A percentile compares a stretch with the other conserved stretches of the same genome.
Evolutionary conservation across 345 rosid genomes (phyloP).

Genomic region (Nephelium lappaceum): DNA sequence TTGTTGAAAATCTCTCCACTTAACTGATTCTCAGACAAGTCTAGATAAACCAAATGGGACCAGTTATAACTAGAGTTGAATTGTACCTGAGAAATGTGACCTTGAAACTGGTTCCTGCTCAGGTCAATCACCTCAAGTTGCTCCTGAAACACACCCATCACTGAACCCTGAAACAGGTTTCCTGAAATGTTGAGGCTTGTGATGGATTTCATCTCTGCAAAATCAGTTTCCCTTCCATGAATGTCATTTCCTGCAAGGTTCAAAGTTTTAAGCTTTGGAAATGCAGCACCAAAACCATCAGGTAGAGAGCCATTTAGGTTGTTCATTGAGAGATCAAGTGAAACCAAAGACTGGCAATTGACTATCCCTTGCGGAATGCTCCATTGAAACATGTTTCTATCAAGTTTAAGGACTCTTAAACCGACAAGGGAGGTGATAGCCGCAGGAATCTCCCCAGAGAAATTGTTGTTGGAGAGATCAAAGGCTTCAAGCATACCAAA

Average conservation of each 20-base stretch:
- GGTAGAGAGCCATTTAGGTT: slow-evolving; percentile 73
- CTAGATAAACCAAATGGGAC: slow-evolving; percentile 67
- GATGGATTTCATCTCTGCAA: slow-evolving; percentile 57
- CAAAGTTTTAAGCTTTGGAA: slow-evolving; percentile 64
- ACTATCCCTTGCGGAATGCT: slow-evolving; percentile 61
- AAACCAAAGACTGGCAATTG: slow-evolving; percentile 55
- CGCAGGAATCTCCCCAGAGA: slow-evolving; percentile 81
- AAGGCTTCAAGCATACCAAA: slow-evolving; percentile 71
- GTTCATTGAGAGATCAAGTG: slow-evolving; percentile 72
- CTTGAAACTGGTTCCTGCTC: slow-evolving; percentile 81
- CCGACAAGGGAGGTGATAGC: slow-evolving; percentile 55
- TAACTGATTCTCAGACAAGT: slow-evolving; percentile 85
- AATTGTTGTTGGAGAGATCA: slow-evolving; percentile 73
- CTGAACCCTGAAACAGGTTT: slow-evolving; percentile 71
- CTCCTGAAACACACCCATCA: slow-evolving; percentile 49
- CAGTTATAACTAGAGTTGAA: slow-evolving; percentile 56
- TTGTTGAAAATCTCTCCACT: slow-evolving; percentile 65
- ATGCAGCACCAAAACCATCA: slow-evolving; percentile 71
- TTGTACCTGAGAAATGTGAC: slow-evolving; percentile 82
- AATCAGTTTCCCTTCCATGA: slow-evolving; percentile 53
- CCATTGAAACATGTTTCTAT: slow-evolving; percentile 56
- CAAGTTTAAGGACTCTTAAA: slow-evolving; percentile 67
- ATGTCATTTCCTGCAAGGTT: slow-evolving; percentile 74
- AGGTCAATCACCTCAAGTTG: slow-evolving; percentile 61
- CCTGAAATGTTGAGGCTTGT: slow-evolving; percentile 66